phyloP scores from a whole-genome alignment of 2,329 filamentous ascomycete species.

The Xylariaceae sp. region DNA sequence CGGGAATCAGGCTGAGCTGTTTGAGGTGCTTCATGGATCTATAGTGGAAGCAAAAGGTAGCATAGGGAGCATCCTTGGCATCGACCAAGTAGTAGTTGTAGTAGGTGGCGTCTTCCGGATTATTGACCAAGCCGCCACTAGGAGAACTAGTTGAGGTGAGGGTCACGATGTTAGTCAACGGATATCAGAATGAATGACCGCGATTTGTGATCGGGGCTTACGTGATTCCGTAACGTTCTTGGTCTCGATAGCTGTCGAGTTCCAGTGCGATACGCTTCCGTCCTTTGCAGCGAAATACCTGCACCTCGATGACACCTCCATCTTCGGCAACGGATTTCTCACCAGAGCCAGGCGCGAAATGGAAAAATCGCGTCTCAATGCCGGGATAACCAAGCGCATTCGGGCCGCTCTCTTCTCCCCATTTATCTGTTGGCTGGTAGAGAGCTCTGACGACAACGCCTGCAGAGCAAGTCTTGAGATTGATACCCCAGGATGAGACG shows the following conservation, averaged over 20 bases:
- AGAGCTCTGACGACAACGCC: constrained; percentile 44
- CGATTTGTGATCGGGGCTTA: constrained; percentile 31
- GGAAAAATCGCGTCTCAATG: constrained; percentile 47
- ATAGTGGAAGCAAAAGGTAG: constrained; percentile 53
- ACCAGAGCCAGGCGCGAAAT: constrained; percentile 39
- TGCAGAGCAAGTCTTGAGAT: constrained; percentile 32
- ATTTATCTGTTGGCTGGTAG: constrained; percentile 43
- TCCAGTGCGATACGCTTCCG: constrained; percentile 40
- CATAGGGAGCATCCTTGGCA: constrained; percentile 46
- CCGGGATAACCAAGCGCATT: constrained; percentile 33
- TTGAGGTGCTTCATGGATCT: constrained; percentile 46
- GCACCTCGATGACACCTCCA: constrained; percentile 51
- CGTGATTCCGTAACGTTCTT: constrained; percentile 49
- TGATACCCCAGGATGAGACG: constrained; percentile 49
- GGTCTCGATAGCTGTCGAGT: constrained; percentile 41
- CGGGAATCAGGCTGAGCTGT: constrained; percentile 44
- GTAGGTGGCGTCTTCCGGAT: constrained; percentile 45
- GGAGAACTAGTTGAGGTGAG: constrained; percentile 38
- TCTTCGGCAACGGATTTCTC: constrained; percentile 42
- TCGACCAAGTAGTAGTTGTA: constrained; percentile 51
- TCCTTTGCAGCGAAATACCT: constrained; percentile 47
- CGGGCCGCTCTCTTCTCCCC: constrained; percentile 37
- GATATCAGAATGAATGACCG: neutral
- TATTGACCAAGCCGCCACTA: constrained; percentile 48
- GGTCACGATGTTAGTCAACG: constrained; percentile 1